Conservation (phyloP, 371 early-diverging fungal genomes). For the Circinella umbellata region DNA sequence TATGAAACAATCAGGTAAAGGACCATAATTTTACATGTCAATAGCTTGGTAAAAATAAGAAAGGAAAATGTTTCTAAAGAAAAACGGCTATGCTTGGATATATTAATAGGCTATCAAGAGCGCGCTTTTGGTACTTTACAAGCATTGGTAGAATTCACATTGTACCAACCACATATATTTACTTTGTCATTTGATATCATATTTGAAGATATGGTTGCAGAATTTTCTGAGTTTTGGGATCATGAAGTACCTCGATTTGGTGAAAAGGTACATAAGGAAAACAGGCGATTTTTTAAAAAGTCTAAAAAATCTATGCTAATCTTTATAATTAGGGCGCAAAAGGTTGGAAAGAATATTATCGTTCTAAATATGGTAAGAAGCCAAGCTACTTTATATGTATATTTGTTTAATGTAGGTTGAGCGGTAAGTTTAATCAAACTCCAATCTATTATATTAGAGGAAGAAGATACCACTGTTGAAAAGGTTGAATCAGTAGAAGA, state of each 20-base stretch:
- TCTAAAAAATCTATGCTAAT: neutral
- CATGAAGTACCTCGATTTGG: slow-evolving; percentile 78
- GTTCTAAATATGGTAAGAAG: slow-evolving; percentile 24
- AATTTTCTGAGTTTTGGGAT: slow-evolving; percentile 81
- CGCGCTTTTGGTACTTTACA: slow-evolving; percentile 71
- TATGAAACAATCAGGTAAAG: slow-evolving; percentile 67
- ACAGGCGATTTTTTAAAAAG: neutral
- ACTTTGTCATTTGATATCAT: slow-evolving; percentile 15
- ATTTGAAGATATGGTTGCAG: slow-evolving; percentile 55
- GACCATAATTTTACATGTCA: too few species aligned
- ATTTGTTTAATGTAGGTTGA: too few species aligned
- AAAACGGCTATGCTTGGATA: neutral
- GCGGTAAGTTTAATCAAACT: too few species aligned
- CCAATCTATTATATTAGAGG: neutral
- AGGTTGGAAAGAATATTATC: slow-evolving; percentile 57
- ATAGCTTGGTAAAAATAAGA: neutral
- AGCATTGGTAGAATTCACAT: slow-evolving; percentile 74
- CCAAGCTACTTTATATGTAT: neutral
- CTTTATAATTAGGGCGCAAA: slow-evolving; percentile 43
- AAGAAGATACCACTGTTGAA: slow-evolving; percentile 9
- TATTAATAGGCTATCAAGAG: slow-evolving; percentile 72
- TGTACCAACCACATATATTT: slow-evolving; percentile 62
- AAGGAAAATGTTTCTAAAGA: neutral
- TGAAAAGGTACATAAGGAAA: slow-evolving; percentile 56
- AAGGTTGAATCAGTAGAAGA: slow-evolving; percentile 13